Evolutionary conservation across 2,329 filamentous ascomycete species (phyloP).

Genomic region (Calonectria leucothoes): DNA sequence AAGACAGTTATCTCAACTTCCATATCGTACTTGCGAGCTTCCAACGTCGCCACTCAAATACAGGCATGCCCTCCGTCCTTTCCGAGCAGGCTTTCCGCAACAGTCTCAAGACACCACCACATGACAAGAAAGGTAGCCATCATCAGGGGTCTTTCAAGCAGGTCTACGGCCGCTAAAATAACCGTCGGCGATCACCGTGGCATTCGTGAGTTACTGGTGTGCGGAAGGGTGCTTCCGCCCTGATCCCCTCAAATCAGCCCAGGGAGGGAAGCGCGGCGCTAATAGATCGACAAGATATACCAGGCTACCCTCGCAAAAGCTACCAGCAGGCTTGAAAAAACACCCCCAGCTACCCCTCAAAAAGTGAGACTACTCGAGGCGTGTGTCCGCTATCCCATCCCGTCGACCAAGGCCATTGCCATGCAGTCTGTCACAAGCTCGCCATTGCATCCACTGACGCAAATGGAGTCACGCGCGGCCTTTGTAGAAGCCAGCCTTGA

Average conservation of each 20-base stretch:
- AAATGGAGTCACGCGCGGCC: background rate
- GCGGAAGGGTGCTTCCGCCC: background rate
- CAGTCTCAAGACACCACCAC: background rate
- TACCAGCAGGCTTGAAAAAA: background rate
- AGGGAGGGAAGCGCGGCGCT: background rate
- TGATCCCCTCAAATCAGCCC: background rate
- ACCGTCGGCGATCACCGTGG: background rate
- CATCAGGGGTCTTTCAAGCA: background rate
- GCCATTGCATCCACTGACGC: background rate
- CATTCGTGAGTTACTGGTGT: background rate
- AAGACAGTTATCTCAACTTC: background rate
- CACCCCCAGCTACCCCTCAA: background rate
- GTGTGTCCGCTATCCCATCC: background rate
- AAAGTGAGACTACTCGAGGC: background rate
- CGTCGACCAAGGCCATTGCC: background rate
- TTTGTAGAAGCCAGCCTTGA: background rate
- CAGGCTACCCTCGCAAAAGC: background rate
- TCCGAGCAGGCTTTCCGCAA: background rate
- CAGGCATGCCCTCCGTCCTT: background rate
- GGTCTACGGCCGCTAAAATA: background rate
- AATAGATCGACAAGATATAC: background rate
- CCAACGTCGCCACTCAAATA: background rate
- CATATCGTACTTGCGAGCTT: background rate
- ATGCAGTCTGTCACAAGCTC: background rate
- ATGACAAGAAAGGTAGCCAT: background rate